Base-by-base conservation (phyloP, 257 asterid species). In the Apocynum venetum region DNA sequence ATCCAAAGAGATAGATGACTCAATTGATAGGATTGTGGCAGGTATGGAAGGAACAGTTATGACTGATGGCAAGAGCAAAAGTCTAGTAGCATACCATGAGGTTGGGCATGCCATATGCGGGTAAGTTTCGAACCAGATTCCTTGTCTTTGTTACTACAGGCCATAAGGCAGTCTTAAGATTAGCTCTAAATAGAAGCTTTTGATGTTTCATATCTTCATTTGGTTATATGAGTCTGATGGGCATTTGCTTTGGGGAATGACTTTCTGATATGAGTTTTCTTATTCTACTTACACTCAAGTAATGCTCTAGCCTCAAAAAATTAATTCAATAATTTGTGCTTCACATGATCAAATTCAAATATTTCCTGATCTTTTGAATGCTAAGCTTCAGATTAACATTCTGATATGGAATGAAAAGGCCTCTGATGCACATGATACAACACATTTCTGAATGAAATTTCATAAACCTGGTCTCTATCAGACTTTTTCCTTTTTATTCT, bases 31-130 rank as follows among this genome's bases (percentile, higher is more conserved):
- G 86, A 96, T 93, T 55, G 99, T 96, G 74, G 99, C 98, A 19
- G 99, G 99, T 70, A 96, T 96, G 99, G 98, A 96, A 84, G 97
- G 99, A 57, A 96, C 97, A 52, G 90, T 89, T 48, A 96, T 96
- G 99, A 96, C 99, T 47, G 99, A 96, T 81, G 99, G 99, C 68
- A 96, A 96, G 91, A 93, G 99, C 92, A 96, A 96, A 83, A 96
- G 97, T 87, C 91, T 96, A 8, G 97, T 96, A 77, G 97, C 99
- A 8, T 96, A 96, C 88, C 99, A 93, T 78, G 99, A 96, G 91
- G 99, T 93, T 74, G 99, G 99, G 36, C 98, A 96, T 82, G 98
- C 99, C 88, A 88, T 96, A 80, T 96, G 99, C 74, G 98, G 99
- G 99, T 93, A 83, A 85, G 94, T 86, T 46, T 75, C 53, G 13